A percentile compares a stretch with the other conserved stretches of the same genome.
Evolutionary conservation across 495 filamentous ascomycete species (phyloP).

Genomic region (Penicillium coprophilum): DNA sequence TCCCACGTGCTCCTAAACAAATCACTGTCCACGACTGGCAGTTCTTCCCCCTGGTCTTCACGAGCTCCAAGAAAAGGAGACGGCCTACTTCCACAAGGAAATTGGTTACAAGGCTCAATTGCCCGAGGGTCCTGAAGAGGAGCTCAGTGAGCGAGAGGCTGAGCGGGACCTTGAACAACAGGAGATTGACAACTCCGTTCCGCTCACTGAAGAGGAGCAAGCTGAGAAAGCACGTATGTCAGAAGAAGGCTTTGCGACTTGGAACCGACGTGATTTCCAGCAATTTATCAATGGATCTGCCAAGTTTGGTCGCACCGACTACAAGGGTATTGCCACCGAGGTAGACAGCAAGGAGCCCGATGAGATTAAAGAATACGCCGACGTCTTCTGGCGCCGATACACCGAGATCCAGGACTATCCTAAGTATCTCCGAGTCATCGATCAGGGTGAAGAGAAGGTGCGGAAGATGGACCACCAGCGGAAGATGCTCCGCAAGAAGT

Average conservation of each 20-base stretch:
- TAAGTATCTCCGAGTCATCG: slow-evolving; percentile 84
- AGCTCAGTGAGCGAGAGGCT: slow-evolving; percentile 77
- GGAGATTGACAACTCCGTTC: slow-evolving; percentile 86
- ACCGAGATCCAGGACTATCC: slow-evolving; percentile 82
- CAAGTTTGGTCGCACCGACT: slow-evolving; percentile 84
- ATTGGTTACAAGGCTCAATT: slow-evolving; percentile 90
- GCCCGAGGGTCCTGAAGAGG: slow-evolving; percentile 79
- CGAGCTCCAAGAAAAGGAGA: slow-evolving; percentile 94
- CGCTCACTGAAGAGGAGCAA: slow-evolving; percentile 86
- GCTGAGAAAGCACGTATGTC: slow-evolving; percentile 77
- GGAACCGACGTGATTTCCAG: slow-evolving; percentile 97
- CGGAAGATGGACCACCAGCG: slow-evolving; percentile 88
- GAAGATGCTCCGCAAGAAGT: slow-evolving; percentile 92
- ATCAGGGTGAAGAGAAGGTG: slow-evolving; percentile 86
- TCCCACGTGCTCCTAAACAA: slow-evolving; percentile 94
- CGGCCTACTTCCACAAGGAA: slow-evolving; percentile 91
- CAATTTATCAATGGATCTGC: slow-evolving; percentile 95
- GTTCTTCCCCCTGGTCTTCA: slow-evolving; percentile 84
- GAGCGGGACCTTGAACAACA: slow-evolving; percentile 85
- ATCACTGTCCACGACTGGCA: slow-evolving; percentile 92
- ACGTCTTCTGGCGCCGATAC: slow-evolving; percentile 92
- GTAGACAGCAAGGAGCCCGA: slow-evolving; percentile 85
- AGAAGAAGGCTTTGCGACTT: slow-evolving; percentile 83
- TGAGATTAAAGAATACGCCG: slow-evolving; percentile 85
- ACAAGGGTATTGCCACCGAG: slow-evolving; percentile 79